Base-by-base conservation (phyloP, 1,284 basidiomycete species). In the Pascua sp. region DNA sequence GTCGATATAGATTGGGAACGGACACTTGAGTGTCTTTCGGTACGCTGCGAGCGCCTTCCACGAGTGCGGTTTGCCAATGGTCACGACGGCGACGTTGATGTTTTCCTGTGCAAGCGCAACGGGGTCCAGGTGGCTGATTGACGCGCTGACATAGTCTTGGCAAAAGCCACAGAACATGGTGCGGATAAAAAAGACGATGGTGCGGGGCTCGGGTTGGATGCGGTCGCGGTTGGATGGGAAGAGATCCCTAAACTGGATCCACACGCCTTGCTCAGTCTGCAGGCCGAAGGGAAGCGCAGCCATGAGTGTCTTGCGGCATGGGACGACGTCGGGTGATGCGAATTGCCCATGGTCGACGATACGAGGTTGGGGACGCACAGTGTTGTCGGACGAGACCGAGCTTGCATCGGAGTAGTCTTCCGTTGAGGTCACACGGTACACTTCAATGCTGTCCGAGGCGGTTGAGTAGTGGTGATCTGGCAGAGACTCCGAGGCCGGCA, bases 91-190 rank as follows among this genome's bases (percentile, higher is more conserved):
- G 1, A 75, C 70, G 37, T 66, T 57, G 15, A 78, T 67, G n/a
- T 70, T 69, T 4, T 68, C 63, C 38, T 62, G 62, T 18, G 67
- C 63, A 9, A 78, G 51, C 1, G 67, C 68, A 3, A 61, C 62
- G 5, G 69, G 66, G 53, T 77, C 74, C 32, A 77, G 64, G 8
- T 67, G 60, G 0, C 67, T 57, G 8, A 79, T 53, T 1, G 70
- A 73, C 11, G 68, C 66, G 43, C 72, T 61, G 9, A 68, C 73
- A 56, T 73, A 78, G 47, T 77, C 72, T 60, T 78, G 76, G 51
- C 73, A 76, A 61, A 72, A 68, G 15, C 73, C 75, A 57, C 77
- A 78, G 73, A 73, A 77, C 59, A 75, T 76, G 54, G 70, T 56
- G 4, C 75, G 62, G 38, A 76, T 69, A 59, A 74, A 77, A 64